Conservation (phyloP, 73 alveolate species). For the Effrenium voratum region DNA sequence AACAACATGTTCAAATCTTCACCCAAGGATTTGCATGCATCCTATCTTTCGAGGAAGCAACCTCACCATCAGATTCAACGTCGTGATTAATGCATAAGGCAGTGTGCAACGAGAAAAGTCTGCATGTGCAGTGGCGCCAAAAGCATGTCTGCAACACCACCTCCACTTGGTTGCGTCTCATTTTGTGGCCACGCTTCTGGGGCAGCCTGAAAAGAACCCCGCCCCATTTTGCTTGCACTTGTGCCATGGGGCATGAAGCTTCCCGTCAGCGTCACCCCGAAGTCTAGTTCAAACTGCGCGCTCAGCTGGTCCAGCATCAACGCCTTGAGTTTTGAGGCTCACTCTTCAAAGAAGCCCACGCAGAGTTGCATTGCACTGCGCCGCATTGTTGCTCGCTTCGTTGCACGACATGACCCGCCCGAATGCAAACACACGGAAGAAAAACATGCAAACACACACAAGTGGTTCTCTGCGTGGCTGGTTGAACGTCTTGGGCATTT, state of each 20-base stretch:
- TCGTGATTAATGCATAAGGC: neutral
- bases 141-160: neutral
- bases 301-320: neutral
- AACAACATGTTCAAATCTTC: too few relatives aligned
- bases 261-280: neutral
- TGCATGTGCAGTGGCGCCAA: neutral
- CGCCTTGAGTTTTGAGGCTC: neutral
- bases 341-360: too few relatives aligned
- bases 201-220: neutral
- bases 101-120: neutral
- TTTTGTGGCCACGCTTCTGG: neutral
- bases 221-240: neutral
- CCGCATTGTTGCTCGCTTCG: neutral
- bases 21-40: too few relatives aligned
- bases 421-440: neutral
- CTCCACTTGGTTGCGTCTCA: neutral
- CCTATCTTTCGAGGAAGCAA: too few relatives aligned
- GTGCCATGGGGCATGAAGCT: neutral
- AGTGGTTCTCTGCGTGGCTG: neutral
- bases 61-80: too few relatives aligned
- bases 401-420: neutral
- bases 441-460: neutral
- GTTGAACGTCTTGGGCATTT: neutral
- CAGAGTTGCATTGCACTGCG: neutral
- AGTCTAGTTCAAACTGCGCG: neutral